These are phyloP conservation scores for Leccinum solheimii DNA, from an alignment of 1,284 basidiomycete species.

Conservation along the genomic window DNA sequence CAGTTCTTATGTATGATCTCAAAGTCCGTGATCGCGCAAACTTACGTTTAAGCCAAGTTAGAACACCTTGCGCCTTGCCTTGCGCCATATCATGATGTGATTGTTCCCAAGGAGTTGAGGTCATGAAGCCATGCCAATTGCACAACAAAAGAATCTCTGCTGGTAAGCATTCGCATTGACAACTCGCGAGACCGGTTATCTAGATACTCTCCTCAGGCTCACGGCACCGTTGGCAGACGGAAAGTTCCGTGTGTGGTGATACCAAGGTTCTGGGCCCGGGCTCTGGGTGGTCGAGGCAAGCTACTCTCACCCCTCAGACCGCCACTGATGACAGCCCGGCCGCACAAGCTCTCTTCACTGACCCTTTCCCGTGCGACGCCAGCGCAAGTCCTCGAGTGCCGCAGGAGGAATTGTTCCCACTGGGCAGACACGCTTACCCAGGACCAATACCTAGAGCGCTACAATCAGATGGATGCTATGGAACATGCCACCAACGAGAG, in stretches of 20 bases:
- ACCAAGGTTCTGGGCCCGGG: not conserved
- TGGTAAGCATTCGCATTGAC: not conserved
- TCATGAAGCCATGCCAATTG: not conserved
- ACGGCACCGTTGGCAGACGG: not conserved
- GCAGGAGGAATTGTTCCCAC: not conserved
- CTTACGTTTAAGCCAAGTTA: not conserved
- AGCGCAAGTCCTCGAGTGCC: not conserved
- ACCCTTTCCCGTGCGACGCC: not conserved
- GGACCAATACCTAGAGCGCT: conserved; percentile 22
- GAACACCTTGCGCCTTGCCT: not conserved
- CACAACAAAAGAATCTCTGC: not conserved
- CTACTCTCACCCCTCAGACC: conserved; percentile 23
- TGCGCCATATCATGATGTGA: not conserved
- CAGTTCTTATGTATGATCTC: not conserved
- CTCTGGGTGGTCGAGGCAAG: not conserved
- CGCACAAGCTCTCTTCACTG: not conserved
- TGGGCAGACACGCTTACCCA: not conserved
- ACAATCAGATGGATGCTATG: conserved; percentile 34
- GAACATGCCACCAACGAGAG: conserved; percentile 35
- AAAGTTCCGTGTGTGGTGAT: not conserved
- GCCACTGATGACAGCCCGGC: conserved; percentile 36
- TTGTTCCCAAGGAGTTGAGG: not conserved
- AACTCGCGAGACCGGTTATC: not conserved
- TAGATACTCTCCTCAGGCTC: not conserved
- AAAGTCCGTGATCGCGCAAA: not conserved